Conservation (phyloP, 2,329 filamentous ascomycete species). For the Paecilomyces fulvus region DNA sequence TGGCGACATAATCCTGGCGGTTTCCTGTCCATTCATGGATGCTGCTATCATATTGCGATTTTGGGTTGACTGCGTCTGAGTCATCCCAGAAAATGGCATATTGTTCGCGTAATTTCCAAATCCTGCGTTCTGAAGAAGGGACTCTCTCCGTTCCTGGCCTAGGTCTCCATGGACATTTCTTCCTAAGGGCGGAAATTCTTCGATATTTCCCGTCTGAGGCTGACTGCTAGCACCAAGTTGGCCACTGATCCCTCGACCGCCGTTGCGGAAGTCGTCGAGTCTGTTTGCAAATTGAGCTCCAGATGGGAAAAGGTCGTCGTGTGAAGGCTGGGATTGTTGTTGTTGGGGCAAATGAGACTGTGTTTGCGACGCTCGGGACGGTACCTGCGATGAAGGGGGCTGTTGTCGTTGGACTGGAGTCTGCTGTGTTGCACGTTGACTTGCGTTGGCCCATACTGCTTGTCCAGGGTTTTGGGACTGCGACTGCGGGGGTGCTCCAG, state of each 20-base stretch:
- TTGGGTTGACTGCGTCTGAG: constrained; percentile 31
- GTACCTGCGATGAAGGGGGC: constrained; percentile 33
- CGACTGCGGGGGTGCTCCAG: constrained; percentile 48
- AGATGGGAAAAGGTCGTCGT: constrained; percentile 40
- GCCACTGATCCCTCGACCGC: constrained; percentile 46
- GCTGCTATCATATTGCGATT: constrained; percentile 21
- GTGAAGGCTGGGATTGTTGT: constrained; percentile 36
- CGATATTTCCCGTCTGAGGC: constrained; percentile 48
- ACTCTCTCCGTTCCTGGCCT: constrained; percentile 41
- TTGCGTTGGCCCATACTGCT: constrained; percentile 51
- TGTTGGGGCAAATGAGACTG: constrained; percentile 31
- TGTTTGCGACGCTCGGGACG: constrained; percentile 32
- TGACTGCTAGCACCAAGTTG: constrained; percentile 43
- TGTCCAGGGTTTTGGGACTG: constrained; percentile 44
- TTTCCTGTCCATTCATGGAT: constrained; percentile 30
- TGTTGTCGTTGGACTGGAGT: constrained; percentile 47
- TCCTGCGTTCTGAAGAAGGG: constrained; percentile 43
- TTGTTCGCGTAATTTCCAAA: constrained; percentile 32
- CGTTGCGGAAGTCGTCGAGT: constrained; percentile 49
- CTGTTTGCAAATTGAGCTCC: constrained; percentile 43
- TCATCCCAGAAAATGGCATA: constrained; percentile 35
- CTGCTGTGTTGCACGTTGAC: constrained; percentile 45
- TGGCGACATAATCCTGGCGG: constrained; percentile 28
- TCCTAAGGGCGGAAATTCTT: constrained; percentile 54
- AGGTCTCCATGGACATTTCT: constrained; percentile 44